A percentile compares a stretch with the other conserved stretches of the same genome.
Evolutionary conservation across 176 grass and related monocot species (phyloP).

Genomic region (Triticum monococcum): DNA sequence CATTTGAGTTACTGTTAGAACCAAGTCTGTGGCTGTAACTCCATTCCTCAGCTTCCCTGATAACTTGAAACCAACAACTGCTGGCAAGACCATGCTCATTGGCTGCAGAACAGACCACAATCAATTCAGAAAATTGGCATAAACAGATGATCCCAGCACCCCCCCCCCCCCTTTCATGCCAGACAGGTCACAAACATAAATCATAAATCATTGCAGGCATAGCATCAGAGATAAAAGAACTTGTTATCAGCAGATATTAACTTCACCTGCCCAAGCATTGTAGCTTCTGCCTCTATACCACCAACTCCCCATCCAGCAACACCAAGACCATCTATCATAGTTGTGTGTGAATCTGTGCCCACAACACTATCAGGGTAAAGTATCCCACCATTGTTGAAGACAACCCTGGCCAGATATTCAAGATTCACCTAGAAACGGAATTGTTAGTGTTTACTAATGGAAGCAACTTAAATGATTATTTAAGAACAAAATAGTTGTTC

Average conservation of each 20-base stretch:
- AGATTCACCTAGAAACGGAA: conserved; percentile 70
- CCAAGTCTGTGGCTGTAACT: conserved; percentile 94
- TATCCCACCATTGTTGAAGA: conserved; percentile 87
- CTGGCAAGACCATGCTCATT: conserved; percentile 98
- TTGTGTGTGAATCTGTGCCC: conserved; percentile 92
- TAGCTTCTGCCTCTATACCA: conserved; percentile 94
- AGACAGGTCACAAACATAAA: neutral
- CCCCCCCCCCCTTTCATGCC: neutral
- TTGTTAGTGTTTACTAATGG: neutral
- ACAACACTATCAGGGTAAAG: conserved; percentile 96
- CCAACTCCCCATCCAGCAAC: conserved; percentile 99
- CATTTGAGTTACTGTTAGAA: conserved; percentile 93
- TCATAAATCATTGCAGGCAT: neutral
- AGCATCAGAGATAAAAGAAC: neutral
- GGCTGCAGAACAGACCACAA: conserved; percentile 45
- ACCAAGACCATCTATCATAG: conserved; percentile 97
- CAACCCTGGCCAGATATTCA: conserved; percentile 92
- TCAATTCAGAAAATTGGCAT: conserved; percentile 5
- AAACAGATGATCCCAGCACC: neutral
- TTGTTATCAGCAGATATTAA: neutral
- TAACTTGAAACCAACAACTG: conserved; percentile 96
- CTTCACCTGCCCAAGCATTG: conserved; percentile 95
- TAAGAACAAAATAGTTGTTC: neutral
- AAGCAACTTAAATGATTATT: conserved; percentile 11
- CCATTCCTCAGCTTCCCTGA: conserved; percentile 86